Base-by-base conservation (phyloP, 75 land plant species). In the Cunninghamia lanceolata region DNA sequence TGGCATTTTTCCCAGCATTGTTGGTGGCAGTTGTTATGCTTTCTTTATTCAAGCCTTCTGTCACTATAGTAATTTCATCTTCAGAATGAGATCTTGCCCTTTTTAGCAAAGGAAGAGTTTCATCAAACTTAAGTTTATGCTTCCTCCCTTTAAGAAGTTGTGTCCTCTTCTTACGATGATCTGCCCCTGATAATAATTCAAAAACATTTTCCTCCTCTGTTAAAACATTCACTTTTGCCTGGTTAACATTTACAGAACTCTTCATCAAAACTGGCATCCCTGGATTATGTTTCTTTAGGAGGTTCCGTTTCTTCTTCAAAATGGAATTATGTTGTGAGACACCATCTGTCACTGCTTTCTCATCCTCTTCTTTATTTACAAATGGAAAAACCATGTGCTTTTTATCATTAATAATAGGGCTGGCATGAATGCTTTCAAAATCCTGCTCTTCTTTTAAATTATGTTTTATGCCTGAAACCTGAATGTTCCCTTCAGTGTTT, bases 101-200 rank as follows among this genome's bases (percentile, higher is more conserved):
- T 90, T 94, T 94, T 14, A 85, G 84, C 78, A 88, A 80, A 47
- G 47, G 87, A 36, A 76, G 86, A 50, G 84, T 47, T 77, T 90
- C 95, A 82, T 84, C 84, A 16, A 45, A 17, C 66, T 86, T 86
- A 6, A 43, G 32, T 76, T 63, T 78, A 42, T 83, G 84, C 47
- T 82, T 82, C 40, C 84, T 47, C 36, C 35, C 84, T 45, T 82
- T 82, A 32, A 82, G 36, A 50, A 82, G 36, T 28, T 82, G 84
- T 52, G 84, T 82, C 36, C 84, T 32, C 52, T 82, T 82, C 59
- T 53, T 82, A 15, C 84, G 56, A 82, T 82, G 84, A 32, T 82
- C 63, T 52, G 35, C 21, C 35, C 38, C 84, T 32, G 84, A 34
- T 15, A 82, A 30, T 82, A 53, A 10, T 50, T 50, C 84, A 82